Base-by-base conservation (phyloP, 139 green algal genomes). In the Tetradesmus obliquus region DNA sequence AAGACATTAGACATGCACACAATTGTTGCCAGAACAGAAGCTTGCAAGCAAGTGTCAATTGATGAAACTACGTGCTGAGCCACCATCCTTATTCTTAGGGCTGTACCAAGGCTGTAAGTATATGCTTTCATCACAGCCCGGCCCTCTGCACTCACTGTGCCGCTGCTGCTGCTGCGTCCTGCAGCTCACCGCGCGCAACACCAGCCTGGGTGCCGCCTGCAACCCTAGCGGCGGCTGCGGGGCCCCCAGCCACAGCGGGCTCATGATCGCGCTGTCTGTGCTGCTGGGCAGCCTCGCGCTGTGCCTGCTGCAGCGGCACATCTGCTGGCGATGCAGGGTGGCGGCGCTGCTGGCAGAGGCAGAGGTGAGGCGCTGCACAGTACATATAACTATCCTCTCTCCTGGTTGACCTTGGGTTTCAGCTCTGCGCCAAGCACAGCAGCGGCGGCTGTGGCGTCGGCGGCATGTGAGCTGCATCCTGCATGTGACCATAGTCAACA, bases 271-370 rank as follows among this genome's bases (percentile, higher is more conserved):
- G 15, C 5, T 88, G 8, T 76, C 55, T 12, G 22, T 88, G 4
- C 54, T 88, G 10, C 22, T 88, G 57, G 55, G 55, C 55, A 88
- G 55, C 55, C 17, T 88, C 7, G 83, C 55, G 2, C 83, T 88
- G 22, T 88, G 55, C 83, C 55, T 88, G 57, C 58, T 88, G 58
- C 83, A 88, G n/a, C 83, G 83, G 0, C 55, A 76, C 83, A 10
- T 88, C 54, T 88, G 55, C 55, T 76, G 57, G 83, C 82, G 53
- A 10, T 69, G 54, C 17, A 7, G 82, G 20, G 82, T 69, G 20
- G 45, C 54, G 54, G 19, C 19, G 13, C 20, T 84, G 32, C 32
- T 55, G 79, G 51, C 24, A 19, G 7, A 58, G 17, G 79, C 24
- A 58, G 32, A 84, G 79, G 79, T 62, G 1, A 13, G 53, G 8